These are phyloP conservation scores for Halophytophthora batemanensis DNA, from an alignment of 352 stramenopile species.

Conservation along the genomic window DNA sequence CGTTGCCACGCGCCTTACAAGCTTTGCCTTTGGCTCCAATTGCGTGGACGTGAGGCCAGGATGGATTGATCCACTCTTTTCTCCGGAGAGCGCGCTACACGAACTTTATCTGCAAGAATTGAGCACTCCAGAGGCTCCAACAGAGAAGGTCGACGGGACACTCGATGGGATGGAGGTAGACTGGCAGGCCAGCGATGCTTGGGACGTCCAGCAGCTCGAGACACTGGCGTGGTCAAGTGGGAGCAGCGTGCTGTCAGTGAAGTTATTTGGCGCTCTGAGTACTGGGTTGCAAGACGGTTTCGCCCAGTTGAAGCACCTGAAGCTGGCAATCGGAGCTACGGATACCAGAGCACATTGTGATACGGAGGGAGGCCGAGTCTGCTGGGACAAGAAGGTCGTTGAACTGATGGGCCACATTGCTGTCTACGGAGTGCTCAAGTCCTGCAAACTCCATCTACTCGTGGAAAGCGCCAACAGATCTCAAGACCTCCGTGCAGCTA, in stretches of 20 bases:
- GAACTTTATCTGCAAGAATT: conserved; percentile 25
- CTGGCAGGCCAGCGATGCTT: conserved; percentile 24
- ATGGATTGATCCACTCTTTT: conserved; percentile 58
- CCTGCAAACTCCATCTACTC: conserved; percentile 15
- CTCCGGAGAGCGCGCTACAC: conserved; percentile 42
- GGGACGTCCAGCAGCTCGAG: conserved; percentile 48
- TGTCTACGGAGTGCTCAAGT: conserved; percentile 23
- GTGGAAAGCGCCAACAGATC: conserved; percentile 5
- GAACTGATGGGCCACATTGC: conserved; percentile 19
- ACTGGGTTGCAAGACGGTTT: conserved; percentile 48
- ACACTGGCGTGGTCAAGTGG: conserved; percentile 29
- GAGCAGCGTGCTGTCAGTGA: conserved; percentile 10
- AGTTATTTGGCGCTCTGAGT: conserved; percentile 37
- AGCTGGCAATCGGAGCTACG: conserved; percentile 24
- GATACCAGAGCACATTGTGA: conserved; percentile 1
- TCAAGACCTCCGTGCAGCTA: conserved; percentile 15
- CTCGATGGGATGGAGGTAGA: conserved; percentile 22
- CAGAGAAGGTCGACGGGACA: not conserved
- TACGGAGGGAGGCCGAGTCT: not conserved
- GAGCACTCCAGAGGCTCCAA: conserved; percentile 4
- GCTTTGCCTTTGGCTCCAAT: conserved; percentile 58
- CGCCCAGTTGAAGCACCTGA: conserved; percentile 49
- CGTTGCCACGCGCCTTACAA: conserved; percentile 34
- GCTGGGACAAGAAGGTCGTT: conserved; percentile 10
- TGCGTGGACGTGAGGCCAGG: conserved; percentile 34